Conservation (phyloP, 495 filamentous ascomycete genomes). For the Mycothermus thermophilus region DNA sequence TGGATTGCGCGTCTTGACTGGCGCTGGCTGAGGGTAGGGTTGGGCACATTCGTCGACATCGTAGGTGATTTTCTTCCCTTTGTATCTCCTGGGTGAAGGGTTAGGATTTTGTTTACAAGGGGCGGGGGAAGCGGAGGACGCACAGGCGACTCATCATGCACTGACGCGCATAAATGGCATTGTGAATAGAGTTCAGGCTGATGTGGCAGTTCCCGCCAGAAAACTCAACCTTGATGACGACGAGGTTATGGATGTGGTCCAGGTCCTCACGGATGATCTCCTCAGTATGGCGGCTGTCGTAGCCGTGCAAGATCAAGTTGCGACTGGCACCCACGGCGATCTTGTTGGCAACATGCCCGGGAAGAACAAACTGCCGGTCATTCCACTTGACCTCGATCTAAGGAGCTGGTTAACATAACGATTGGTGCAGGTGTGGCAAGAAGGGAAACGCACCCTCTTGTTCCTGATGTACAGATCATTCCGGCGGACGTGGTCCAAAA, state of each 20-base stretch:
- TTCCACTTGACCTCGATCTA: constrained; percentile 60
- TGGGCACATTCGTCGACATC: constrained; percentile 61
- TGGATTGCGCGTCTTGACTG: constrained; percentile 17
- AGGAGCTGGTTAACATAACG: no score
- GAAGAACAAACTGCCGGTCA: constrained; percentile 58
- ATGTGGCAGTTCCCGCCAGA: constrained; percentile 45
- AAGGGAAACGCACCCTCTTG: constrained; percentile 50
- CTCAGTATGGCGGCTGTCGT: constrained; percentile 46
- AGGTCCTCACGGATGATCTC: constrained; percentile 54
- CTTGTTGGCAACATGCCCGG: constrained; percentile 50
- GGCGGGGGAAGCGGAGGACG: background rate
- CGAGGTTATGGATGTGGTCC: constrained; percentile 70
- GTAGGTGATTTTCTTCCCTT: constrained; percentile 57
- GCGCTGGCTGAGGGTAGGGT: constrained; percentile 28
- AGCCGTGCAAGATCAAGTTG: constrained; percentile 54
- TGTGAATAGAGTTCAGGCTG: constrained; percentile 64
- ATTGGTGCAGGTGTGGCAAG: no score
- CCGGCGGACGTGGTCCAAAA: constrained; percentile 48
- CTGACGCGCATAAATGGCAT: constrained; percentile 57
- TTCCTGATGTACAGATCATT: constrained; percentile 57
- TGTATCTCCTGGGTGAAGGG: constrained; percentile 40
- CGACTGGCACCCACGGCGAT: constrained; percentile 61
- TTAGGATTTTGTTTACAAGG: constrained; percentile 4
- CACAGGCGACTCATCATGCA: constrained; percentile 64
- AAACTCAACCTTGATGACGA: constrained; percentile 54